Percentiles rank a stretch among this genome's conserved stretches.
phyloP scores from a whole-genome alignment of 768 basidiomycete genomes.

The Mycena epipterygia region DNA sequence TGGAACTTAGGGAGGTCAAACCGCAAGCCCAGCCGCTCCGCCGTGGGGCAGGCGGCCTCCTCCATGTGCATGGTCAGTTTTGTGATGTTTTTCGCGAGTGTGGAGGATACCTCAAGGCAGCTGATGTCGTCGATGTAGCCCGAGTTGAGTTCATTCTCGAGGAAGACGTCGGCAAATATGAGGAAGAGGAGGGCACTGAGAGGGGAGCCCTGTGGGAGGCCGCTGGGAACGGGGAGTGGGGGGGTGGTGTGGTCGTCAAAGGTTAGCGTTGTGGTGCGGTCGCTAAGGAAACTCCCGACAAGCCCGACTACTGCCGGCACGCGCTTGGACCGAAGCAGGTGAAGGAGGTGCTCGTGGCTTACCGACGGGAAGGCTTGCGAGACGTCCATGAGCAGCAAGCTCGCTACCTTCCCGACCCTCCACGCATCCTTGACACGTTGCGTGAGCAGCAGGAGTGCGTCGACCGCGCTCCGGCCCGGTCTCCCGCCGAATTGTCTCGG shows the following conservation, averaged over 20 bases:
- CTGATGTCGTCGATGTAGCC: not conserved
- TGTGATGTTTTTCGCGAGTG: not conserved
- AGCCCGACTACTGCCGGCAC: not conserved
- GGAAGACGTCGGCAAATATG: conserved; percentile 2
- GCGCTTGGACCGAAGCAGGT: not conserved
- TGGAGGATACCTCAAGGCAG: not conserved
- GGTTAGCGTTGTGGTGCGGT: conserved; percentile 7
- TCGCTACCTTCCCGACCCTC: not conserved
- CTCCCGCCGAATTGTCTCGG: conserved; percentile 9
- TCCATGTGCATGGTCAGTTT: not conserved
- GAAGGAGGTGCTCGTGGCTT: conserved; percentile 2
- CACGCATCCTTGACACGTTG: conserved; percentile 11
- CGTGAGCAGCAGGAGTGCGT: not conserved
- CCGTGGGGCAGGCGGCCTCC: not conserved
- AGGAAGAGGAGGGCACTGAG: conserved; percentile 21
- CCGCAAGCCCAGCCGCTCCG: not conserved
- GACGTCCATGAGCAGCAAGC: conserved; percentile 5
- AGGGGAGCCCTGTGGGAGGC: conserved; percentile 24
- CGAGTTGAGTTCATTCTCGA: not conserved
- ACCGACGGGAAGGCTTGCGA: conserved; percentile 14
- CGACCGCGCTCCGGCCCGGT: not conserved
- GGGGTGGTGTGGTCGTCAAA: conserved; percentile 11
- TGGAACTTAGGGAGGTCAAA: conserved; percentile 8
- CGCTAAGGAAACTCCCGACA: conserved; percentile 12
- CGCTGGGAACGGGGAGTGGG: not conserved